Evolutionary conservation across 352 stramenopile genomes (phyloP).

Genomic region (Phytopythium sindhum): DNA sequence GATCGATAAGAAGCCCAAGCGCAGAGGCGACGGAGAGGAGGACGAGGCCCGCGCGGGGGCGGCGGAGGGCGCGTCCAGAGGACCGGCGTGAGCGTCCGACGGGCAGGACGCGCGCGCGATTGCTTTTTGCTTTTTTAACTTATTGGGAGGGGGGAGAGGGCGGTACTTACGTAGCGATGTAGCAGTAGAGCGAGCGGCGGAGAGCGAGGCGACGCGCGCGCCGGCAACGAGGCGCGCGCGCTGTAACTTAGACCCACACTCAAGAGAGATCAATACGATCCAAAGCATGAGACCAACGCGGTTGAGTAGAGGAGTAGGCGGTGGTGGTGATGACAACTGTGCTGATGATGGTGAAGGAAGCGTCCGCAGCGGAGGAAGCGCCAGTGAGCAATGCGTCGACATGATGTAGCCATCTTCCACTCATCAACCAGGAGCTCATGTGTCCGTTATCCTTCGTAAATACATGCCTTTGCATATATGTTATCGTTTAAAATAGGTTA

Average conservation of each 20-base stretch:
- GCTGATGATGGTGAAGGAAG: too few species aligned
- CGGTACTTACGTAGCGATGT: not conserved
- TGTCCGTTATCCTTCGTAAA: not conserved
- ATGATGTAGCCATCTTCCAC: not conserved
- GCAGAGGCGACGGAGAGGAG: constrained; percentile 12
- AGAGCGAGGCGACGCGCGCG: not conserved
- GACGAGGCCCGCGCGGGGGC: not conserved
- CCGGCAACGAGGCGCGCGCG: not conserved
- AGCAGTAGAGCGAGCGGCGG: constrained; percentile 4
- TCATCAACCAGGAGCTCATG: not conserved
- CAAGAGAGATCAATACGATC: not conserved
- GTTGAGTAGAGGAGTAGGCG: too few species aligned
- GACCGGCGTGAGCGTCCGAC: not conserved
- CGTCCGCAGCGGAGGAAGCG: too few species aligned
- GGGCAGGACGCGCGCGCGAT: not conserved
- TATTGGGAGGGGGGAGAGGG: not conserved
- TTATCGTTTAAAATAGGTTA: not conserved
- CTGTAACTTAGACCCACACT: constrained; percentile 5
- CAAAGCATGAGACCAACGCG: not conserved
- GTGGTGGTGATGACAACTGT: too few species aligned
- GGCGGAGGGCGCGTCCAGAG: not conserved
- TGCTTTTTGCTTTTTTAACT: constrained; percentile 2
- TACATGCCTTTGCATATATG: not conserved
- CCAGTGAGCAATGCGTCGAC: too few species aligned
- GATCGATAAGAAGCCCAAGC: constrained; percentile 22